Percentiles rank a stretch among this genome's conserved stretches.
These are phyloP conservation scores for Artomyces pyxidatus DNA, from an alignment of 768 basidiomycete species.

Conservation along the genomic window DNA sequence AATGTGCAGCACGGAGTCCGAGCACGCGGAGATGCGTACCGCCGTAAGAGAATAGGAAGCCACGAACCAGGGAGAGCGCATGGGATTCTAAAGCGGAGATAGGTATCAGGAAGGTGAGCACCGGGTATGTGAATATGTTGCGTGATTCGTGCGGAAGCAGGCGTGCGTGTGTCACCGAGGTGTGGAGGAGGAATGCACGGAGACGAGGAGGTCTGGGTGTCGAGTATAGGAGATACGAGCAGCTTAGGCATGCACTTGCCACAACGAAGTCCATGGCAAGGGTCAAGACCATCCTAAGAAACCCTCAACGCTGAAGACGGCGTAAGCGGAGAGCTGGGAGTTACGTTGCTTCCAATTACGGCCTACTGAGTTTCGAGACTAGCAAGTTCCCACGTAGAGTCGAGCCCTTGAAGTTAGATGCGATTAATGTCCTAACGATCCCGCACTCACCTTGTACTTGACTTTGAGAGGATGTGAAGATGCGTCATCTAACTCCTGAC, in stretches of 20 bases:
- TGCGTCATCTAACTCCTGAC: too few species aligned
- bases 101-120: slow-evolving; percentile 47
- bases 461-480: too few species aligned
- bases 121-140: slow-evolving; percentile 56
- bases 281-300: too few species aligned
- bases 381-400: too few species aligned
- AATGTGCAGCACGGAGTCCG: slow-evolving; percentile 34
- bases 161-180: slow-evolving; percentile 45
- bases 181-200: slow-evolving; percentile 37
- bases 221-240: not conserved
- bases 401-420: too few species aligned
- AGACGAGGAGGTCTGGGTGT: not conserved
- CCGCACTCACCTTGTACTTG: too few species aligned
- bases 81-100: slow-evolving; percentile 43
- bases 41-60: slow-evolving; percentile 51
- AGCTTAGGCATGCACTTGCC: not conserved
- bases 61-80: slow-evolving; percentile 36
- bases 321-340: too few species aligned
- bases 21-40: slow-evolving; percentile 34
- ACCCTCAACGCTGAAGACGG: too few species aligned
- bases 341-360: too few species aligned
- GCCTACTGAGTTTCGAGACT: too few species aligned
- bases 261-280: too few species aligned
- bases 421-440: too few species aligned
- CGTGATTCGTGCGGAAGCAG: slow-evolving; percentile 37